Base-by-base conservation (phyloP, 2,329 filamentous ascomycete species). In the Pseudogymnoascus sp. region DNA sequence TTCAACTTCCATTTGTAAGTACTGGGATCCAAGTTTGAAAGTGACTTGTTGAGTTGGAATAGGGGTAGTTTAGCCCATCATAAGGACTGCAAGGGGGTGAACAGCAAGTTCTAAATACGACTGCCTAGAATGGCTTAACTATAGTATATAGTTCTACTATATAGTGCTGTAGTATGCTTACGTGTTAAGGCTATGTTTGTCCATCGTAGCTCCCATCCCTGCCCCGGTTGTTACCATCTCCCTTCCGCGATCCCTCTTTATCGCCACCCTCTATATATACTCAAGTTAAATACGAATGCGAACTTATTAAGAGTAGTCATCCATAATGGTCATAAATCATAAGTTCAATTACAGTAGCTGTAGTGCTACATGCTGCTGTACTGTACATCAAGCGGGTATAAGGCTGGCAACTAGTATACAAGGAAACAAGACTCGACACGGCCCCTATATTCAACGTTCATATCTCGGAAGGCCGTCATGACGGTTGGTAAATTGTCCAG, bases 1-100 rank as follows among this genome's bases (percentile, higher is more conserved):
- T 92, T 95, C 68, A 82, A 89, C 67, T 78, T 85, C 73, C 79
- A 82, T 72, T 16, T 60, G 58, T 60, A 60, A 41, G 58, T 55
- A 25, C 9, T 35, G 28, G 49, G 49, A 30, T 55, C 49, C 28
- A 55, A 55, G 28, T 55, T 55, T 55, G 28, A 16, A 22, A 55
- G 49, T 33, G 49, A 55, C 49, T 55, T 55, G 49, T 55, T 55
- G 49, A 33, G 49, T 33, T 33, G 49, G 28, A 22, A 33, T 55
- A 55, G 49, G 28, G 28, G n/a, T 9, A 19, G 12, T 19, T 30
- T 25, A n/a, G 5, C 23, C 12, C 3, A 12, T 12, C n/a, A 22
- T 2, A 25, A 55, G 23, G 12, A 28, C 35, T 19, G 12, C 2
- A 33, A 55, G 9, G 49, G 49, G n/a, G n/a, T 55, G 7, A 55